phyloP scores from a whole-genome alignment of 805 yeast species.

The Candida arabinofermentans region DNA sequence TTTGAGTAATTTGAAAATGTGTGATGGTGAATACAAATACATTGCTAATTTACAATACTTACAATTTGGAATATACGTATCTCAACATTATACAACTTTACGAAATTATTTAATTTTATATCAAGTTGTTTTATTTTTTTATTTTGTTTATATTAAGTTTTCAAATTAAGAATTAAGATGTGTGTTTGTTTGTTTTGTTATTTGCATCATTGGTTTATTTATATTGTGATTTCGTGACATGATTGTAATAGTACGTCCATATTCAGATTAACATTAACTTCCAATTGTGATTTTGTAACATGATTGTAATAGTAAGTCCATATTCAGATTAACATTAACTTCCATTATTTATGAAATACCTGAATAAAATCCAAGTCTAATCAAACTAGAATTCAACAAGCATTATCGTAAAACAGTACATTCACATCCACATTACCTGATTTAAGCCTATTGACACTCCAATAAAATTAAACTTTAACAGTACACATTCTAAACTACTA shows the following conservation, averaged over 20 bases:
- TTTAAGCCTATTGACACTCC: no score
- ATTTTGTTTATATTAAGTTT: neutral
- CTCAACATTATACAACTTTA: neutral
- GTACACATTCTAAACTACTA: no score
- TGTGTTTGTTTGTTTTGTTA: no score
- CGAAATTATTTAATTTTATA: constrained; percentile 1
- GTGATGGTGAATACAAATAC: neutral
- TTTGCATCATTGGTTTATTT: no score
- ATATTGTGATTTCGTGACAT: no score
- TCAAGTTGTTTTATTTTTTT: constrained; percentile 3
- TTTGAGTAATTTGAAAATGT: neutral
- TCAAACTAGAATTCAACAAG: no score
- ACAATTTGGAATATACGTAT: constrained; percentile 4
- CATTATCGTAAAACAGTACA: no score
- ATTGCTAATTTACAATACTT: constrained; percentile 6
- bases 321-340: neutral
- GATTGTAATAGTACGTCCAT: neutral
- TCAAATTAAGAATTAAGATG: no score
- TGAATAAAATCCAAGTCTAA: no score
- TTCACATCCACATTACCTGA: no score
- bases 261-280: neutral
- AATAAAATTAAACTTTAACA: no score
- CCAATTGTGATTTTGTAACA: no score
- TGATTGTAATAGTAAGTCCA: neutral
- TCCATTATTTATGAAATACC: neutral